Evolutionary conservation across 768 basidiomycete genomes (phyloP).

Genomic region (Phanerodontia chrysosporium): DNA sequence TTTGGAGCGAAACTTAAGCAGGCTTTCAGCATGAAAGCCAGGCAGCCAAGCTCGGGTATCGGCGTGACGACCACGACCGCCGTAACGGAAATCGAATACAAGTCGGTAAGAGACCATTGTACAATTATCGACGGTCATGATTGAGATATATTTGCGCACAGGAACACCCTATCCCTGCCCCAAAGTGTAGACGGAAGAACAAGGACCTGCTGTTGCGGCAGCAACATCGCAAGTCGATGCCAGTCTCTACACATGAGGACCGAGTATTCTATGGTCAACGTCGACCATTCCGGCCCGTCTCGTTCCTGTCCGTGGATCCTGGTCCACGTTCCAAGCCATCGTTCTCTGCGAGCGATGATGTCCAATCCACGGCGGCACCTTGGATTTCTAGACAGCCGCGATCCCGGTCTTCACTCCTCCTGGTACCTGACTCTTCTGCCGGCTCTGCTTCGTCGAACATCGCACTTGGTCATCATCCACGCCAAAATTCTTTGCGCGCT

Average conservation of each 20-base stretch:
- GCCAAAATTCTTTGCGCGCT: neutral
- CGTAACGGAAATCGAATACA: slow-evolving; percentile 21
- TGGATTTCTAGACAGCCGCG: neutral
- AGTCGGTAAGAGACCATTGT: slow-evolving; percentile 17
- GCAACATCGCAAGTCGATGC: slow-evolving; percentile 6
- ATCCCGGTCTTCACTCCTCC: neutral
- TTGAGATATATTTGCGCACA: neutral
- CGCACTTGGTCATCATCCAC: neutral
- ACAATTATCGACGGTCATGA: neutral
- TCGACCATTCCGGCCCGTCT: slow-evolving; percentile 1
- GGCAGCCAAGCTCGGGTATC: slow-evolving; percentile 14
- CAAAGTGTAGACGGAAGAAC: neutral
- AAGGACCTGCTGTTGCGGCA: neutral
- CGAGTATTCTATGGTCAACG: slow-evolving; percentile 2
- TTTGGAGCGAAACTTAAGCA: slow-evolving; percentile 5
- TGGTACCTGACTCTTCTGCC: neutral
- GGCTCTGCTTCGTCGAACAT: neutral
- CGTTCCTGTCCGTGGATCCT: slow-evolving; percentile 13
- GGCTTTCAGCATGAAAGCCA: slow-evolving; percentile 25
- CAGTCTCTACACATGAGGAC: neutral
- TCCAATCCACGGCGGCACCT: neutral
- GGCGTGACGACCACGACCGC: slow-evolving; percentile 20
- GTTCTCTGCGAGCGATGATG: neutral
- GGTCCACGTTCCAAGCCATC: neutral
- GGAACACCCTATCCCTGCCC: slow-evolving; percentile 23